Conservation (phyloP, 2,329 filamentous ascomycete genomes). For the Aspergillus aculeatus region DNA sequence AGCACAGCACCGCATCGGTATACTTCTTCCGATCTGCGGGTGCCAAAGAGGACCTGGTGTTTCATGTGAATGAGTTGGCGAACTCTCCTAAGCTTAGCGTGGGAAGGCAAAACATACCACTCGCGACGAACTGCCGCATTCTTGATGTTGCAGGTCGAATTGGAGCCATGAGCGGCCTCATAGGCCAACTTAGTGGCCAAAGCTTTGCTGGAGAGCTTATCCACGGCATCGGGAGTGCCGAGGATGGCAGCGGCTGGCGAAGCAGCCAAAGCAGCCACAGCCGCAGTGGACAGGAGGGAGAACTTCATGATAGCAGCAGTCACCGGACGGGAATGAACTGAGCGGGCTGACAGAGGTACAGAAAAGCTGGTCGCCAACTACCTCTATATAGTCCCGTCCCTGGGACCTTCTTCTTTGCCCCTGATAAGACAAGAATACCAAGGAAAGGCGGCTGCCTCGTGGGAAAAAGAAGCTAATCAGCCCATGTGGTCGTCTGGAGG, state of each 20-base stretch:
- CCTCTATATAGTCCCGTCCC: constrained; percentile 2
- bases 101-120: not conserved
- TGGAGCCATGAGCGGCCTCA: not conserved
- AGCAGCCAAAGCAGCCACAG: constrained; percentile 6
- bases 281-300: not conserved
- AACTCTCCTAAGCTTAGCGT: not conserved
- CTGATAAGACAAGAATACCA: not conserved
- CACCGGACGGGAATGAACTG: not conserved
- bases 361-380: not conserved
- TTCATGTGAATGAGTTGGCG: not conserved
- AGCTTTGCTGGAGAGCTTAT: constrained; percentile 11
- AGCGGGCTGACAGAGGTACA: not conserved
- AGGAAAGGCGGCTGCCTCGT: not conserved
- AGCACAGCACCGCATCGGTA: constrained; percentile 48
- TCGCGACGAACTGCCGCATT: constrained; percentile 1
- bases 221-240: constrained; percentile 7
- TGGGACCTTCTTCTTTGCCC: not conserved
- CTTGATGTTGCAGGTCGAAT: constrained; percentile 7
- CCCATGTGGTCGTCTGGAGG: not conserved
- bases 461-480: not conserved
- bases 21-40: constrained; percentile 32
- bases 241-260: not conserved
- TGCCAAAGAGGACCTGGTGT: not conserved
- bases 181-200: constrained; percentile 8
- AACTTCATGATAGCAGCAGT: constrained; percentile 1